Conservation (phyloP, 2,329 filamentous ascomycete genomes). For the Ambrosiella xylebori region DNA sequence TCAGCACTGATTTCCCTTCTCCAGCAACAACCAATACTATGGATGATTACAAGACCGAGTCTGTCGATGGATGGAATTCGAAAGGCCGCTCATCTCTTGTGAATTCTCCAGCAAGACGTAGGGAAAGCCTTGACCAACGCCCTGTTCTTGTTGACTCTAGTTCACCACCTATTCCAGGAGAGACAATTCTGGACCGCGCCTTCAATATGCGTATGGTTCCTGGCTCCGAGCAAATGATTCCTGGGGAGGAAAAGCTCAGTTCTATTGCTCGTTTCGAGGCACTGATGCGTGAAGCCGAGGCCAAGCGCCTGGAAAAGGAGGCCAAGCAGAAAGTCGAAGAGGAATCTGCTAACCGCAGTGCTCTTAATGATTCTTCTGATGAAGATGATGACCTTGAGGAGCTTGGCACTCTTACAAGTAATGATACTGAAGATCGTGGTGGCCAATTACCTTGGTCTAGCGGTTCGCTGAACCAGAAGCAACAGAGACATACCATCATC, state of each 20-base stretch:
- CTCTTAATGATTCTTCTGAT: constrained; percentile 23
- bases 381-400: constrained; percentile 24
- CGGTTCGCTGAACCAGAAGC: constrained; percentile 17
- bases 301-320: constrained; percentile 27
- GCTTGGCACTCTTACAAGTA: neutral
- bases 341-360: constrained; percentile 13
- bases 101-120: constrained; percentile 36
- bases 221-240: constrained; percentile 35
- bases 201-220: constrained; percentile 48
- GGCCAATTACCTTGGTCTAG: neutral
- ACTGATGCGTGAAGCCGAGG: constrained; percentile 44
- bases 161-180: constrained; percentile 36
- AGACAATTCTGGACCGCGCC: constrained; percentile 50
- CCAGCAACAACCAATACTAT: constrained; percentile 31
- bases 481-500: constrained; percentile 20
- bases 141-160: constrained; percentile 25
- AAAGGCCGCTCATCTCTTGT: constrained; percentile 40
- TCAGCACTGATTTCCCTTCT: constrained; percentile 37
- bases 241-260: constrained; percentile 45
- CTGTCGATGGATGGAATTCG: constrained; percentile 43
- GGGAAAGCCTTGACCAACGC: constrained; percentile 33
- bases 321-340: constrained; percentile 19
- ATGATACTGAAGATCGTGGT: neutral
- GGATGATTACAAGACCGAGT: constrained; percentile 36
- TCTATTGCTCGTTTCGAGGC: constrained; percentile 49